Evolutionary conservation across 495 filamentous ascomycete genomes (phyloP).

Genomic region (Daldinia bambusicola): DNA sequence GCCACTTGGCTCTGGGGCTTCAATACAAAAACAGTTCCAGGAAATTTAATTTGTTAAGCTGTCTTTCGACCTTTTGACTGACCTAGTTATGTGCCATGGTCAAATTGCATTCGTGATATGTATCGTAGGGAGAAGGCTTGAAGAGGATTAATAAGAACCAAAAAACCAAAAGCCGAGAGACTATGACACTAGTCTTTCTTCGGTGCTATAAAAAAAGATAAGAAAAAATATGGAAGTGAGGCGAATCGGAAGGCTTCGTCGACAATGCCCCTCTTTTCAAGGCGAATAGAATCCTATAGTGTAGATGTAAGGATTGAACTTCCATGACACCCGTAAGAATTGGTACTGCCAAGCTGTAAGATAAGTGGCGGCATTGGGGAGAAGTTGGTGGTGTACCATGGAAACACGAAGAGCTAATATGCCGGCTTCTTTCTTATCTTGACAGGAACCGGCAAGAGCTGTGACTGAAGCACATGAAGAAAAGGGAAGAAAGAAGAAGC

Average conservation of each 20-base stretch:
- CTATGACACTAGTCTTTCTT: not conserved
- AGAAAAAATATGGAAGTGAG: slow-evolving; percentile 26
- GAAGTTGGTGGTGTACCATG: slow-evolving; percentile 9
- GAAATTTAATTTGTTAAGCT: not conserved
- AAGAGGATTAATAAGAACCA: not conserved
- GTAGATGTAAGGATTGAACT: slow-evolving; percentile 9
- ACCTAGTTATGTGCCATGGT: too few species aligned
- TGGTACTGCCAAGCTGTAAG: slow-evolving; percentile 27
- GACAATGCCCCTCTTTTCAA: slow-evolving; percentile 16
- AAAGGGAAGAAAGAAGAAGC: not conserved
- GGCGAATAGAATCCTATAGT: slow-evolving; percentile 10
- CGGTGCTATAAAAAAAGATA: not conserved
- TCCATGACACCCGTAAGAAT: not conserved
- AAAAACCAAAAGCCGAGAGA: not conserved
- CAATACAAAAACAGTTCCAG: not conserved
- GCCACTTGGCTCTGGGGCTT: not conserved
- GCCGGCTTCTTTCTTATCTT: slow-evolving; percentile 31
- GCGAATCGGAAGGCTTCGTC: slow-evolving; percentile 29
- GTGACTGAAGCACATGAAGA: slow-evolving; percentile 23
- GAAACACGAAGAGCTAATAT: slow-evolving; percentile 14
- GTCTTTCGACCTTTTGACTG: not conserved
- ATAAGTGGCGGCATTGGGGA: slow-evolving; percentile 14
- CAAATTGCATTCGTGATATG: not conserved
- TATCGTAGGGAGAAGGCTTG: not conserved
- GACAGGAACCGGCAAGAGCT: slow-evolving; percentile 23